Conservation (phyloP, 305 asterid genomes). For the Fraxinus angustifolia region DNA sequence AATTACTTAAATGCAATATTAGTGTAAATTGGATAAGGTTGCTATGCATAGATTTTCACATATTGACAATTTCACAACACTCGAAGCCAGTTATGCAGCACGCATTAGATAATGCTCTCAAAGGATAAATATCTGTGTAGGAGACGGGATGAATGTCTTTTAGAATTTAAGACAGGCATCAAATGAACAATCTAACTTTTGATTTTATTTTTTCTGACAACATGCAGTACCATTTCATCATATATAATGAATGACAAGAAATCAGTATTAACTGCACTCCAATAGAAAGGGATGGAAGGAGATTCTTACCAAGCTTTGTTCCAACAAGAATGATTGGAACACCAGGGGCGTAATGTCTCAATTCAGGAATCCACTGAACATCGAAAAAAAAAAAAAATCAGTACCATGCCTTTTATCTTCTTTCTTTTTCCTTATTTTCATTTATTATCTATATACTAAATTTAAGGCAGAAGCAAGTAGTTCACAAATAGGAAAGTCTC, state of each 20-base stretch:
- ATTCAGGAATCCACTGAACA: slow-evolving; percentile 8
- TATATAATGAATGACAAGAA: background rate
- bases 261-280: background rate
- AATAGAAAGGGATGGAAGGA: background rate
- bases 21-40: background rate
- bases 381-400: background rate
- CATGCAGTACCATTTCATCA: background rate
- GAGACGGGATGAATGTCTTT: background rate
- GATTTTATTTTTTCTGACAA: background rate
- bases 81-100: background rate
- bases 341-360: slow-evolving; percentile 8
- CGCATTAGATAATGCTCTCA: background rate
- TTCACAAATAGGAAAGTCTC: background rate
- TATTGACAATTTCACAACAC: background rate
- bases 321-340: slow-evolving; percentile 12
- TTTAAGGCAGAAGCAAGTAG: background rate
- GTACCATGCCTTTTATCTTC: background rate
- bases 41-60: background rate
- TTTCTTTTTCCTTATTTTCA: background rate
- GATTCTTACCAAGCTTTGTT: slow-evolving; percentile 14
- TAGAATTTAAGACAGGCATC: background rate
- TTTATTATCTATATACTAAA: background rate
- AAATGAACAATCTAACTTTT: background rate
- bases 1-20: background rate
- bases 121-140: background rate